Percentiles rank a stretch among this genome's conserved stretches.
Evolutionary conservation across 306 rosid species (phyloP).

Genomic region (Ormosia semicastrata): DNA sequence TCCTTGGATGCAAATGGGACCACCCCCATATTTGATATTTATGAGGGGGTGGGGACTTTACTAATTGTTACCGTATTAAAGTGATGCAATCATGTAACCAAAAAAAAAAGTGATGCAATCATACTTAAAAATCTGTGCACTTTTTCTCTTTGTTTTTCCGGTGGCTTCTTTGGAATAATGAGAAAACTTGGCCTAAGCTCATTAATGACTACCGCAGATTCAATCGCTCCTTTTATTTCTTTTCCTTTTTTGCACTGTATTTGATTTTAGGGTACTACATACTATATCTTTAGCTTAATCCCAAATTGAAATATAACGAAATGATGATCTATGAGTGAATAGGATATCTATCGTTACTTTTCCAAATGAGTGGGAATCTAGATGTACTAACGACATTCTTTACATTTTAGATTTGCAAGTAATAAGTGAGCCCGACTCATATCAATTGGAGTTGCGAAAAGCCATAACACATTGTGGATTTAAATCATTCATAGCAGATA

Average conservation of each 20-base stretch:
- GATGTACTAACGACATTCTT: constrained; percentile 12
- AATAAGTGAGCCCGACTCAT: background rate
- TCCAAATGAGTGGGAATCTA: constrained; percentile 14
- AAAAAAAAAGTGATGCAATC: constrained; percentile 11
- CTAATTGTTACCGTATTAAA: background rate
- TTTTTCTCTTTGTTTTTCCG: background rate
- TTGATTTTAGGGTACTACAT: background rate
- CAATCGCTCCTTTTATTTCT: background rate
- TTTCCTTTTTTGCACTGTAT: background rate
- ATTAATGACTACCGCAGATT: constrained; percentile 3
- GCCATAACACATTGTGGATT: background rate
- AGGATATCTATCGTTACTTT: background rate
- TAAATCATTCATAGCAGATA: background rate
- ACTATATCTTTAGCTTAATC: background rate
- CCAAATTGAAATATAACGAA: background rate
- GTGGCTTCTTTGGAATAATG: background rate
- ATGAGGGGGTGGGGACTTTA: background rate
- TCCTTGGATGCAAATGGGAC: constrained; percentile 3
- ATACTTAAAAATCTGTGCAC: background rate
- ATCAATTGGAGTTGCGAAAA: background rate
- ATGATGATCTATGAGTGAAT: background rate
- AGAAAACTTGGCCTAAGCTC: background rate
- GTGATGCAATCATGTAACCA: background rate
- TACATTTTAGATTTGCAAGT: background rate
- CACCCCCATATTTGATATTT: background rate